Conservation (phyloP, 1,139 yeast genomes). For the Debaryomyces robertsiae region DNA sequence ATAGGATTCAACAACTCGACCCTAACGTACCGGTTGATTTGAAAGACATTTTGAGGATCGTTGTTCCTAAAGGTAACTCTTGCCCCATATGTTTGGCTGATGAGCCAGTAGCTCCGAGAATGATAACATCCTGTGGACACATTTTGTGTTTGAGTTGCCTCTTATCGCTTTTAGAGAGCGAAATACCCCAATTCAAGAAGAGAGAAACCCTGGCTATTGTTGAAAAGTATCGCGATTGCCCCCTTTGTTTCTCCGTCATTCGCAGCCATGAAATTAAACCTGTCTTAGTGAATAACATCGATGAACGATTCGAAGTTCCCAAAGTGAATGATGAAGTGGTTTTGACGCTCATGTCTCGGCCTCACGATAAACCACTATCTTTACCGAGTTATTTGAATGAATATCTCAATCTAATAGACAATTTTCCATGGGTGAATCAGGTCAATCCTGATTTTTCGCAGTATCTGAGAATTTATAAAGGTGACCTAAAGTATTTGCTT, state of each 20-base stretch:
- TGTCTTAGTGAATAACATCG: slow-evolving; percentile 59
- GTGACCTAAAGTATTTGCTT: slow-evolving; percentile 55
- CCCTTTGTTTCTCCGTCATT: slow-evolving; percentile 75
- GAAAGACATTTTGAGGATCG: slow-evolving; percentile 65
- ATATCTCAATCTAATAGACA: slow-evolving; percentile 28
- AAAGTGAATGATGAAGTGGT: slow-evolving; percentile 59
- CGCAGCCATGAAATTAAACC: slow-evolving; percentile 65
- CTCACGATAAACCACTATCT: slow-evolving; percentile 59
- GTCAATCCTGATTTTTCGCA: slow-evolving; percentile 25
- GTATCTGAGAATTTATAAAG: slow-evolving; percentile 62
- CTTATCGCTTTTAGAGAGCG: slow-evolving; percentile 67
- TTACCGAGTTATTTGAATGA: slow-evolving; percentile 53
- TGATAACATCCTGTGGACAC: slow-evolving; percentile 91
- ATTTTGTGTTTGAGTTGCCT: slow-evolving; percentile 84
- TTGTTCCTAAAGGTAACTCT: slow-evolving; percentile 71
- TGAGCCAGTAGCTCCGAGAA: slow-evolving; percentile 86
- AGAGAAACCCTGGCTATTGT: slow-evolving; percentile 40
- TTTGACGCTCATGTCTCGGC: slow-evolving; percentile 72
- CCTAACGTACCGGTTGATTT: slow-evolving; percentile 75
- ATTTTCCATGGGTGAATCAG: slow-evolving; percentile 34
- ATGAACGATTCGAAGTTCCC: slow-evolving; percentile 64
- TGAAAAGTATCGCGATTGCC: slow-evolving; percentile 73
- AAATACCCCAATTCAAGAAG: slow-evolving; percentile 44
- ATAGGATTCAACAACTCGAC: slow-evolving; percentile 59
- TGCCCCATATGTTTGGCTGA: slow-evolving; percentile 93